Evolutionary conservation across 805 yeast species (phyloP).

Genomic region (Spencermartinsiella europaea): DNA sequence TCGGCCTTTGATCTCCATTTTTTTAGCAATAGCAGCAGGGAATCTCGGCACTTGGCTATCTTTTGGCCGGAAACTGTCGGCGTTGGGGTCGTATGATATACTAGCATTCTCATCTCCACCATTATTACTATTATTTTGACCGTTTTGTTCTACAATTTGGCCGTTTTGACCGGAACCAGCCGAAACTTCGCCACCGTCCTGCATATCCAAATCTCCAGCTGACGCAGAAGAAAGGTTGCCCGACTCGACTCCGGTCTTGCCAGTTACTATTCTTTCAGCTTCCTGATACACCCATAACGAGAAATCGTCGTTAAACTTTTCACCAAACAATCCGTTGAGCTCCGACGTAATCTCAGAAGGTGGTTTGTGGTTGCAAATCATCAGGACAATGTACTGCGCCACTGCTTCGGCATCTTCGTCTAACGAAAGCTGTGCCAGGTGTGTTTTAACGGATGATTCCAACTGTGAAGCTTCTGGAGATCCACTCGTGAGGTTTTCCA

Average conservation of each 20-base stretch:
- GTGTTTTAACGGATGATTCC: conserved; percentile 17
- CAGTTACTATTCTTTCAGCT: conserved; percentile 7
- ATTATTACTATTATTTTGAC: neutral
- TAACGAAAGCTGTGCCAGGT: conserved; percentile 20
- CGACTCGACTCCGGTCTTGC: neutral
- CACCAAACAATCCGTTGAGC: conserved; percentile 24
- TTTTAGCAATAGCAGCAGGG: neutral
- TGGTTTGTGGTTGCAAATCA: conserved; percentile 25
- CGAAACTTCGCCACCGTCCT: neutral
- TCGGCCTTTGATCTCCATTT: neutral
- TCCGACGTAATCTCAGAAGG: conserved; percentile 22
- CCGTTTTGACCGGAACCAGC: neutral
- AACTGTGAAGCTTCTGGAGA: conserved; percentile 18
- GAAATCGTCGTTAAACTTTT: conserved; percentile 21
- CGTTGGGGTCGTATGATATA: no score
- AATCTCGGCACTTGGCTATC: neutral
- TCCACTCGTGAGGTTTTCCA: neutral
- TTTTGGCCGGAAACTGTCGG: no score
- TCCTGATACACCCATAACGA: conserved; percentile 23
- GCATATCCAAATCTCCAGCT: neutral
- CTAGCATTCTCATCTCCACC: neutral
- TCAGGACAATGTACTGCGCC: conserved; percentile 26
- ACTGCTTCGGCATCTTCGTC: conserved; percentile 26
- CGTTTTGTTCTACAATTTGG: neutral
- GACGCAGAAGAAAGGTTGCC: neutral